A percentile compares a stretch with the other conserved stretches of the same genome.
phyloP scores from a whole-genome alignment of 331 rosid genomes.

The Malus hybrid region DNA sequence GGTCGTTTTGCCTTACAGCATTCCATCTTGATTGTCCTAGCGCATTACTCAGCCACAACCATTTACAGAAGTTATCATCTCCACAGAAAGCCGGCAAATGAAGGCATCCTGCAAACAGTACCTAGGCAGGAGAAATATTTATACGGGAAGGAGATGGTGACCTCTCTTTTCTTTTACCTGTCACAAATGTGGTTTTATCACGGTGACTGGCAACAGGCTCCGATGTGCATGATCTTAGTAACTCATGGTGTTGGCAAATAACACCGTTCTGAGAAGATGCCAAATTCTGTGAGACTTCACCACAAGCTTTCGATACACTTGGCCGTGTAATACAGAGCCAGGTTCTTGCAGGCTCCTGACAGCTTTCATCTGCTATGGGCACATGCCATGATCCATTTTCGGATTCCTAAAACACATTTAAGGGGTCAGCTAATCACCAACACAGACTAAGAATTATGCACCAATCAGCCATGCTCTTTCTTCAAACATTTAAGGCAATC shows the following conservation, averaged over 20 bases:
- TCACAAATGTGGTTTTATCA: slow-evolving; percentile 15
- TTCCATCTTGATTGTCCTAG: neutral
- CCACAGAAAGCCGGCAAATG: neutral
- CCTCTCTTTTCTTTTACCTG: slow-evolving; percentile 76
- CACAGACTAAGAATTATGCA: neutral
- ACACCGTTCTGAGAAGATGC: slow-evolving; percentile 17
- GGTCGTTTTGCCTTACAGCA: neutral
- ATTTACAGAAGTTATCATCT: neutral
- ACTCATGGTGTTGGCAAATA: neutral
- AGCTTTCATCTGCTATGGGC: slow-evolving; percentile 33
- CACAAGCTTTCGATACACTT: slow-evolving; percentile 5
- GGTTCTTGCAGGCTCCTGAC: slow-evolving; percentile 33
- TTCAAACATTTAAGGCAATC: neutral
- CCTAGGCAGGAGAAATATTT: neutral
- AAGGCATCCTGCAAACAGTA: neutral
- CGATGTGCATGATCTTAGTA: slow-evolving; percentile 1
- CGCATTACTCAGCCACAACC: neutral
- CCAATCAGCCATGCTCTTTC: neutral
- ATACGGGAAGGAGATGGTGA: slow-evolving; percentile 32
- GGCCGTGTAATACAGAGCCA: slow-evolving; percentile 79
- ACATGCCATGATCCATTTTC: slow-evolving; percentile 83
- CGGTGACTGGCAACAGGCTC: slow-evolving; percentile 6
- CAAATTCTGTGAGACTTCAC: slow-evolving; percentile 10
- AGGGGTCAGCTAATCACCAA: neutral
- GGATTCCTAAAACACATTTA: slow-evolving; percentile 54